Evolutionary conservation across 495 filamentous ascomycete species (phyloP).

Genomic region (Penicillium nucicola): DNA sequence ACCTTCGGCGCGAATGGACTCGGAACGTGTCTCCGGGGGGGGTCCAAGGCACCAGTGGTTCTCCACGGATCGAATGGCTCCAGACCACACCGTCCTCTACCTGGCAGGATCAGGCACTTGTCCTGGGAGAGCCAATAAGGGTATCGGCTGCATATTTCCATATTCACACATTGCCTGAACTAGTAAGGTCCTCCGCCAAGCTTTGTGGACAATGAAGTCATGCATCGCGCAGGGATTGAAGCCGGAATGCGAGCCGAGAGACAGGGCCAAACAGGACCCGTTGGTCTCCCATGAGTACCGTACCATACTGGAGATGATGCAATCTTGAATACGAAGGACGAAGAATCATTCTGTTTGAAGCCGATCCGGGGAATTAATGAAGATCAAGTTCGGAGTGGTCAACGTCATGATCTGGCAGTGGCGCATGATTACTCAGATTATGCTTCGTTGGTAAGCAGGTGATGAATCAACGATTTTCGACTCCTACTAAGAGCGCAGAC

Average conservation of each 20-base stretch:
- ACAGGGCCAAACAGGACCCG: not conserved
- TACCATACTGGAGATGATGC: not conserved
- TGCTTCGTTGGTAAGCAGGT: not conserved
- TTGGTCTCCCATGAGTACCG: too few relatives aligned
- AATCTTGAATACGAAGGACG: too few relatives aligned
- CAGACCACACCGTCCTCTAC: too few relatives aligned
- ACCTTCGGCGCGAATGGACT: not conserved
- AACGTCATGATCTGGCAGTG: not conserved
- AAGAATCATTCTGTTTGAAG: too few relatives aligned
- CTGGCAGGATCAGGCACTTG: too few relatives aligned
- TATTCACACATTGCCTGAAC: not conserved
- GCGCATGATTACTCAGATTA: too few relatives aligned
- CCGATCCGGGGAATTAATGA: too few relatives aligned
- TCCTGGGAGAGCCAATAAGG: not conserved
- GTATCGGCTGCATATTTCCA: not conserved
- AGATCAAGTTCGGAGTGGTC: not conserved
- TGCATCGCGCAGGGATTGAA: too few relatives aligned
- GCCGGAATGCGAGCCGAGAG: not conserved
- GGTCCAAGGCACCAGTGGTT: not conserved
- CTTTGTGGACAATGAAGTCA: not conserved
- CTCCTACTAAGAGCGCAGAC: too few relatives aligned
- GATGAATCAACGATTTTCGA: constrained; percentile 6
- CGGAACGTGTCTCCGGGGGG: not conserved
- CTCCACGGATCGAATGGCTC: not conserved
- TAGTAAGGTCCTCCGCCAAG: not conserved